Conservation (phyloP, 2,329 filamentous ascomycete species). For the Paecilomyces sp. region DNA sequence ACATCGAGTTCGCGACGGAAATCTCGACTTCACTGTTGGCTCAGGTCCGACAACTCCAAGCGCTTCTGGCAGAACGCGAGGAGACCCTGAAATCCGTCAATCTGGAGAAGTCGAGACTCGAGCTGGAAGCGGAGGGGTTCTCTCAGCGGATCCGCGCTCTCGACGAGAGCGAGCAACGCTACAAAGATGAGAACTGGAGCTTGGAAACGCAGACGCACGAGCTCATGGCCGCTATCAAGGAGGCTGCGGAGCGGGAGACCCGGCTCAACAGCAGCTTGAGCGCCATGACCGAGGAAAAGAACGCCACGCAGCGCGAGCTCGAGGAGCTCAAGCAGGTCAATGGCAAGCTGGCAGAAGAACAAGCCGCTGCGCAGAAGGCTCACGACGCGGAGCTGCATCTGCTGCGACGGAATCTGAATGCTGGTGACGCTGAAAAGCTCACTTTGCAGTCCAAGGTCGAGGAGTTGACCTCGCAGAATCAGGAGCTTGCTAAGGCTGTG, state of each 20-base stretch:
- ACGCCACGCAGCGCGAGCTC: conserved; percentile 70
- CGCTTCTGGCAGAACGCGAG: conserved; percentile 77
- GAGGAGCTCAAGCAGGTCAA: conserved; percentile 81
- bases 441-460: conserved; percentile 78
- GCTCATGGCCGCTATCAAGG: conserved; percentile 63
- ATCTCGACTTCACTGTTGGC: conserved; percentile 90
- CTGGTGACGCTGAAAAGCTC: conserved; percentile 71
- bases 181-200: conserved; percentile 98
- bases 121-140: conserved; percentile 73
- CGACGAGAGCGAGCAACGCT: conserved; percentile 90
- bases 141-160: conserved; percentile 72
- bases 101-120: conserved; percentile 68
- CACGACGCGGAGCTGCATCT: conserved; percentile 84
- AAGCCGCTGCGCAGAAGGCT: conserved; percentile 67
- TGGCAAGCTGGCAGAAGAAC: conserved; percentile 73
- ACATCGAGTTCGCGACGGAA: conserved; percentile 97
- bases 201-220: conserved; percentile 90
- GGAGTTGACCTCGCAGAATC: conserved; percentile 80
- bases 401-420: conserved; percentile 70
- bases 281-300: conserved; percentile 66
- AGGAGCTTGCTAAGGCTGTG: conserved; percentile 80
- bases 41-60: conserved; percentile 88
- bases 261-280: conserved; percentile 69
- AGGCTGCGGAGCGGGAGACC: conserved; percentile 74
- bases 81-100: conserved; percentile 71